A percentile compares a stretch with the other conserved stretches of the same genome.
Evolutionary conservation across 73 alveolate genomes (phyloP).

Genomic region (Stentor roeselii): DNA sequence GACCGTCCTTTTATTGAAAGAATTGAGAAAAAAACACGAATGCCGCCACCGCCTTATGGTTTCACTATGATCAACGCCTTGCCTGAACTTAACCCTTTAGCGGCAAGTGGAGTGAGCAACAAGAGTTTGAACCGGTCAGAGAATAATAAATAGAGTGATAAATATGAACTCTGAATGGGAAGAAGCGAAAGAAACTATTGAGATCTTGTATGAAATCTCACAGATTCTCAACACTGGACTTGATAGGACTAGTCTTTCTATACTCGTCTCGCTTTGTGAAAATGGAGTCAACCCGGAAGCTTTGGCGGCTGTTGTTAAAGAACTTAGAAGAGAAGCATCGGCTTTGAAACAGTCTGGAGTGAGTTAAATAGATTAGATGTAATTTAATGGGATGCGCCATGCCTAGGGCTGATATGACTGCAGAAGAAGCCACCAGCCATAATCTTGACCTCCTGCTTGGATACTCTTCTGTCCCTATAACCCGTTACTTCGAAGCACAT

Average conservation of each 20-base stretch:
- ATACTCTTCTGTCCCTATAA: no score
- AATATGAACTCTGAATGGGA: constrained; percentile 8
- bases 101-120: not conserved
- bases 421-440: no score
- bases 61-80: constrained; percentile 11
- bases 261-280: constrained; percentile 78
- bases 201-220: constrained; percentile 78
- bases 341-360: constrained; percentile 38
- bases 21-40: constrained; percentile 11
- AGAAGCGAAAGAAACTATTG: constrained; percentile 33
- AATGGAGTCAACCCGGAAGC: constrained; percentile 96
- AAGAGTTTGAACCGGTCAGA: not conserved
- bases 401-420: no score
- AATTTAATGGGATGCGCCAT: no score
- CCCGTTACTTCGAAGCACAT: no score
- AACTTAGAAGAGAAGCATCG: constrained; percentile 82
- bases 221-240: constrained; percentile 86
- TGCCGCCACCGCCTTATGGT: constrained; percentile 26
- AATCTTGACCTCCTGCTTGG: no score
- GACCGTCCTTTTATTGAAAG: constrained; percentile 21
- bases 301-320: constrained; percentile 84
- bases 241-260: constrained; percentile 72
- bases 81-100: not conserved
- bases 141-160: not conserved
- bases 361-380: no score